Evolutionary conservation across 2,329 filamentous ascomycete genomes (phyloP).

Genomic region (Dactylonectria estremocensis): DNA sequence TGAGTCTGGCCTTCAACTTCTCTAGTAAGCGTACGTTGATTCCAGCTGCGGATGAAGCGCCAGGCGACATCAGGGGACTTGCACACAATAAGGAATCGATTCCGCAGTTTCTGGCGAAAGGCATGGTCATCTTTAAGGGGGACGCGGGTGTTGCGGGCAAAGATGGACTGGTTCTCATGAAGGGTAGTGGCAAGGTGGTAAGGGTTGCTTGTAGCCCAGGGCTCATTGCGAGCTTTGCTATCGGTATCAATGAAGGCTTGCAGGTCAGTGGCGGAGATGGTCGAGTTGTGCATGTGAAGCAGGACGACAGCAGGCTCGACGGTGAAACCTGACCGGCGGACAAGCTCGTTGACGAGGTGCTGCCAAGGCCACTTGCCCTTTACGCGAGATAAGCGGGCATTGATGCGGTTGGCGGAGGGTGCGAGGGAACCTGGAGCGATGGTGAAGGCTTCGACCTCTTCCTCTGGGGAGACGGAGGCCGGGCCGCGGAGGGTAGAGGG

Average conservation of each 20-base stretch:
- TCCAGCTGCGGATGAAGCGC: conserved; percentile 61
- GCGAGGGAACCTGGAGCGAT: conserved; percentile 48
- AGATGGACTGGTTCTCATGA: conserved; percentile 10
- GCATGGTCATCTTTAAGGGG: conserved; percentile 27
- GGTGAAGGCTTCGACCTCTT: conserved; percentile 49
- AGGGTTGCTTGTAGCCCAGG: conserved; percentile 32
- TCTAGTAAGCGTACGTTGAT: conserved; percentile 51
- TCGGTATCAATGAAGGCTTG: conserved; percentile 34
- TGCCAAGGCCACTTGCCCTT: conserved; percentile 46
- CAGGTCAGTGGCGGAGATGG: conserved; percentile 47
- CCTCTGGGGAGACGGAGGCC: conserved; percentile 30
- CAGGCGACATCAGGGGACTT: conserved; percentile 52
- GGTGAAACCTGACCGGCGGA: conserved; percentile 41
- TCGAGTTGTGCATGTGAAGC: conserved; percentile 49
- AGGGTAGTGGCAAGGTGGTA: conserved; percentile 33
- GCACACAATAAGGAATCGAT: conserved; percentile 55
- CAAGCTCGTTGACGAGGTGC: conserved; percentile 40
- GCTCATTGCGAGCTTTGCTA: conserved; percentile 21
- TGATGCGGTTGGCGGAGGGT: conserved; percentile 35
- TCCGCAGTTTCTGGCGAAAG: conserved; percentile 38
- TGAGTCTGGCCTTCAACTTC: conserved; percentile 20
- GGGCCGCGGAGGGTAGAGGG: conserved; percentile 44
- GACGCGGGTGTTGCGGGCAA: conserved; percentile 24
- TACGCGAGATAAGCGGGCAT: conserved; percentile 39
- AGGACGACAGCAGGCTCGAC: conserved; percentile 50